phyloP scores from a whole-genome alignment of 352 stramenopile species.

The Phytophthora sp. region DNA sequence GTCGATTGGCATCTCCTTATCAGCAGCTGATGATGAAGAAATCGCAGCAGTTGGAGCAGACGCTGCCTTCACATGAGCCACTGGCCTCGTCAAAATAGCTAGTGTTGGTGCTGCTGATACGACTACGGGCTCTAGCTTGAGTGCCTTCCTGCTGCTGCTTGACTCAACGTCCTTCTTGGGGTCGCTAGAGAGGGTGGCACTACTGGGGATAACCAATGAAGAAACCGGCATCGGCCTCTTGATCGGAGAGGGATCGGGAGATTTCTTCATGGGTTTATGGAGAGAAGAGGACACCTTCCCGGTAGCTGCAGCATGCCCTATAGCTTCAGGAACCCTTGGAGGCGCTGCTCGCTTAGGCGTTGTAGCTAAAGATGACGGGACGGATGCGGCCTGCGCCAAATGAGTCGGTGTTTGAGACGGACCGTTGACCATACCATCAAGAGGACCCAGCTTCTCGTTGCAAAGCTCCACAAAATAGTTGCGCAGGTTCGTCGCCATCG shows the following conservation, averaged over 20 bases:
- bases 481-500: slow-evolving; percentile 81
- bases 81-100: slow-evolving; percentile 8
- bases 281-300: slow-evolving; percentile 16
- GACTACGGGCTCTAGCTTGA: slow-evolving; percentile 7
- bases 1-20: slow-evolving; percentile 17
- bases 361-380: slow-evolving; percentile 4
- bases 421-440: slow-evolving; percentile 40
- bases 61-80: slow-evolving; percentile 16
- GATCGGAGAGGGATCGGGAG: slow-evolving; percentile 27
- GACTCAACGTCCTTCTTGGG: slow-evolving; percentile 19
- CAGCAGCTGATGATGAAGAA: slow-evolving; percentile 14
- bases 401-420: slow-evolving; percentile 21
- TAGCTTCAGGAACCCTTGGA: slow-evolving; percentile 14
- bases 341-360: slow-evolving; percentile 25
- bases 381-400: slow-evolving; percentile 5
- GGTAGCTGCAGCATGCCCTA: slow-evolving; percentile 9
- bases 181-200: slow-evolving; percentile 16
- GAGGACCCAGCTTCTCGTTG: slow-evolving; percentile 61
- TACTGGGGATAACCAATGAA: slow-evolving; percentile 13
- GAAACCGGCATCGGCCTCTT: slow-evolving; percentile 25
- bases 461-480: slow-evolving; percentile 85
- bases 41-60: not conserved
- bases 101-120: not conserved
- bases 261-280: slow-evolving; percentile 41
- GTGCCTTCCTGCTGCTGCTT: slow-evolving; percentile 7